Base-by-base conservation (phyloP, 805 yeast species). In the Yarrowia bubula region DNA sequence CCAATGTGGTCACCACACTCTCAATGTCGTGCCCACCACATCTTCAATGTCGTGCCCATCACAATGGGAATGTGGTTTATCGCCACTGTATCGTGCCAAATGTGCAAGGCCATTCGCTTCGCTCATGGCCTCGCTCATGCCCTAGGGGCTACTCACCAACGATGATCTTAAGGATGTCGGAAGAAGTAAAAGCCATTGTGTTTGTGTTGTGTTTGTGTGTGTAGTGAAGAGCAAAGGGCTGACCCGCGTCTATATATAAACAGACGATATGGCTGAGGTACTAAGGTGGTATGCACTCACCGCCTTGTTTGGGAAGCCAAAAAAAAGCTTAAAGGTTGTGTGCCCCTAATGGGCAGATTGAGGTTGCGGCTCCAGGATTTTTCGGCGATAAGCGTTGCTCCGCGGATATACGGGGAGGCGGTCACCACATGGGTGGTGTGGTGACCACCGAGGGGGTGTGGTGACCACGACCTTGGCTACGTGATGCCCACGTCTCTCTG, bases 101-200 rank as follows among this genome's bases (percentile, higher is more conserved):
- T 22, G 22, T 32, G 11, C 7, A 31, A 8, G 28, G 13, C 28
- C 13, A 41, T 17, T 22, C 13, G 13, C 22, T 15, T 17, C 13
- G 39, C 28, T 48, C 31, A 17, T 8, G n/a, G 28, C 28, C 28
- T 17, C 43, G 13, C n/a, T n/a, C n/a, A n/a, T n/a, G n/a, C n/a
- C n/a, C n/a, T n/a, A n/a, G n/a, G n/a, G n/a, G n/a, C n/a, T 41
- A 74, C 77, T 22, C 69, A 75, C 77, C 78, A 67, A 79, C 70
- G 65, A 84, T 77, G 69, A 84, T 75, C 74, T 84, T 83, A 67
- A 83, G 67, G 67, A 83, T 81, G 73, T 83, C 86, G 38, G 84
- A 77, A 73, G 82, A 78, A 65, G 85, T 81, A 68, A 82, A 69
- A 62, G 84, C 83, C 85, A 82, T 82, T 69, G 65, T 69, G 46